Conservation (phyloP, 768 basidiomycete species). For the Rossbeevera mucosa region DNA sequence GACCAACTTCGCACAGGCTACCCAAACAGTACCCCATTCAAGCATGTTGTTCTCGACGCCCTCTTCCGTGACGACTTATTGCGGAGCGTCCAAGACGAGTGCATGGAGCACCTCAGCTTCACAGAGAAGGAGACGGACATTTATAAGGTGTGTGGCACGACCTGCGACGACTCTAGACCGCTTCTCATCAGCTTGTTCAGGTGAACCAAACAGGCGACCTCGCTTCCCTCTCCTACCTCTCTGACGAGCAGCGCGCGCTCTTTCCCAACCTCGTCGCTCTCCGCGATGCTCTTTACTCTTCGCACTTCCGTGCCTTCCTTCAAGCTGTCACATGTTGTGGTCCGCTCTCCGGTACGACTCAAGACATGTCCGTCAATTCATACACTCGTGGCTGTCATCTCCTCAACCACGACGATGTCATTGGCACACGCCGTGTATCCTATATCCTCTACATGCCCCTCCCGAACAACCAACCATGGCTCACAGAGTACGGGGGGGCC, state of each 20-base stretch:
- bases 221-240: conserved; percentile 85
- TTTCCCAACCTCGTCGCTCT: conserved; percentile 78
- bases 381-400: conserved; percentile 91
- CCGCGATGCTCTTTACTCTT: conserved; percentile 88
- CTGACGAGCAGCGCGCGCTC: conserved; percentile 67
- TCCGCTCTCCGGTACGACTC: conserved; percentile 83
- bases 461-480: conserved; percentile 70
- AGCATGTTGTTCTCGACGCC: conserved; percentile 73
- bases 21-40: conserved; percentile 62
- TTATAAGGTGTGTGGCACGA: conserved; percentile 67
- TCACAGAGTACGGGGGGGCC: conserved; percentile 87
- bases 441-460: conserved; percentile 97
- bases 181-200: conserved; percentile 41
- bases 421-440: conserved; percentile 87
- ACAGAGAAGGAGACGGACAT: conserved; percentile 97
- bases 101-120: conserved; percentile 71
- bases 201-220: conserved; percentile 97
- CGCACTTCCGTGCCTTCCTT: conserved; percentile 75
- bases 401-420: conserved; percentile 97
- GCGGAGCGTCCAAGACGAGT: conserved; percentile 78
- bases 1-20: conserved; percentile 56
- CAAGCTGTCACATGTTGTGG: conserved; percentile 89
- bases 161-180: not conserved
- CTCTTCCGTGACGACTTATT: conserved; percentile 84
- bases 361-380: conserved; percentile 92